Conservation (phyloP, 306 rosid genomes). For the Cucurbita moschata region DNA sequence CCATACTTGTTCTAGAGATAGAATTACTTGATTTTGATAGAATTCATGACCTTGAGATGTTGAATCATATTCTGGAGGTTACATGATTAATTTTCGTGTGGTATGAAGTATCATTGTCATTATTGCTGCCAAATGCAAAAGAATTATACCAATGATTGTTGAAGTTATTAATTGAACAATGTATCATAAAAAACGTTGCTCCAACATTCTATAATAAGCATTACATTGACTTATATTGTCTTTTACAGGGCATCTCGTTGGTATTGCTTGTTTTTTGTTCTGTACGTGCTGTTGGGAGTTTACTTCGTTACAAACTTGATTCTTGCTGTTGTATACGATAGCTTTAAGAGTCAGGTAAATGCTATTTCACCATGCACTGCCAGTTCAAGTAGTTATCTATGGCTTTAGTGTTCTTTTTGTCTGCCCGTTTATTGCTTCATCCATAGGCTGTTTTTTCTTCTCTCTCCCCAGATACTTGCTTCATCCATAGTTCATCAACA, state of each 20-base stretch:
- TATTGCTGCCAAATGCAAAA: neutral
- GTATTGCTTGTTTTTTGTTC: slow-evolving; percentile 63
- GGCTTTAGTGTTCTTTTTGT: neutral
- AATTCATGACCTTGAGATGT: neutral
- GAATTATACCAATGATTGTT: neutral
- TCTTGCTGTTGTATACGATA: slow-evolving; percentile 92
- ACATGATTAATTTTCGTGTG: neutral
- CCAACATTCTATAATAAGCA: neutral
- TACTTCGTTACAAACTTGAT: slow-evolving; percentile 88
- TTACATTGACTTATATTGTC: slow-evolving; percentile 15
- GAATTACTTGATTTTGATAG: neutral
- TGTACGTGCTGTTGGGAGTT: slow-evolving; percentile 86
- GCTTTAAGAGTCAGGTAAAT: slow-evolving; percentile 82
- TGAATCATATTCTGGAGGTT: neutral
- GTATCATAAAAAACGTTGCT: neutral
- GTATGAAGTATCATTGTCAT: neutral
- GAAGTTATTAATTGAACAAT: slow-evolving; percentile 1
- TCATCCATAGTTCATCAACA: neutral
- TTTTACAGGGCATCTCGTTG: slow-evolving; percentile 80
- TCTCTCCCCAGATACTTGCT: neutral
- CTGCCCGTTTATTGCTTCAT: slow-evolving; percentile 9
- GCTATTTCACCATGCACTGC: neutral
- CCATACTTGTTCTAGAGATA: neutral
- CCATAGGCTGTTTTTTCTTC: neutral
- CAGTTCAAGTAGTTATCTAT: neutral